Evolutionary conservation across 2,329 filamentous ascomycete genomes (phyloP).

Genomic region (Epichloe sylvatica): DNA sequence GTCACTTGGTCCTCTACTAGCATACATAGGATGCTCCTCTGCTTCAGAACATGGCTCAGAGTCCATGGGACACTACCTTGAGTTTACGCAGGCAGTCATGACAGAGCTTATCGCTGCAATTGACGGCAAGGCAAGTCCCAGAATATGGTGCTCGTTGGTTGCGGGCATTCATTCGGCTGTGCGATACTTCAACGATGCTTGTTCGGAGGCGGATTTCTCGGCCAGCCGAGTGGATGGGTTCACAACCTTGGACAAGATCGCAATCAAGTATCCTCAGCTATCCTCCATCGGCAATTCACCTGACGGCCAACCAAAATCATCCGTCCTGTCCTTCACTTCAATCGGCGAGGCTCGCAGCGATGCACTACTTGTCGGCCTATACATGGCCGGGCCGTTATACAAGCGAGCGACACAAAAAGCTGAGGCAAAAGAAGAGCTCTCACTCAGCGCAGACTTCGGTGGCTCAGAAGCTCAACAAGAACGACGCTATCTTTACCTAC

Average conservation of each 20-base stretch:
- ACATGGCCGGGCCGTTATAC: constrained; percentile 27
- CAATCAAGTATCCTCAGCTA: constrained; percentile 17
- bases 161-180: constrained; percentile 22
- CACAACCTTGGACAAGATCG: constrained; percentile 8
- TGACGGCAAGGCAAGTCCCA: constrained; percentile 16
- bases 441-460: constrained; percentile 20
- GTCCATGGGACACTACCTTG: constrained; percentile 27
- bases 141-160: constrained; percentile 25
- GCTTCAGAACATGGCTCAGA: constrained; percentile 6
- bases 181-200: constrained; percentile 29
- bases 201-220: constrained; percentile 11
- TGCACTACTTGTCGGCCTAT: constrained; percentile 25
- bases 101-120: constrained; percentile 24
- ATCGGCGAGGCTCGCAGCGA: constrained; percentile 20
- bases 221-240: constrained; percentile 9
- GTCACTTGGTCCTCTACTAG: constrained; percentile 29
- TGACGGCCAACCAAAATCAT: constrained; percentile 1
- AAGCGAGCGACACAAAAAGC: constrained; percentile 22
- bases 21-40: constrained; percentile 35
- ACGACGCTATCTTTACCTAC: constrained; percentile 22
- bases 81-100: constrained; percentile 22
- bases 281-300: constrained; percentile 7
- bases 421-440: constrained; percentile 12
- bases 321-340: constrained; percentile 6
- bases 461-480: constrained; percentile 15